These are phyloP conservation scores for Dendrobium catenatum DNA, from an alignment of 106 monocot genomes.

Conservation along the genomic window DNA sequence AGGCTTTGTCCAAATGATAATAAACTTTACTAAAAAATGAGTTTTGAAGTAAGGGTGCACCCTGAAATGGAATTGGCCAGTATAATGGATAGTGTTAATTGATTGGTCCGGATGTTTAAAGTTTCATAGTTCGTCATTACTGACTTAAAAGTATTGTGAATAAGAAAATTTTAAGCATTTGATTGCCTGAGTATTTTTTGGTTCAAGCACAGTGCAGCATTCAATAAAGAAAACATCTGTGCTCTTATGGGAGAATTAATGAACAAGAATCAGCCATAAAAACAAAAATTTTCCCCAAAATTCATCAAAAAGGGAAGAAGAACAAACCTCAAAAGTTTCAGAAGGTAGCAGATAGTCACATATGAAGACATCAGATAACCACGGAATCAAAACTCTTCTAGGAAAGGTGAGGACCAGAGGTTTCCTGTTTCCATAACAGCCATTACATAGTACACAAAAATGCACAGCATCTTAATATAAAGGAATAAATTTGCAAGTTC, in stretches of 20 bases:
- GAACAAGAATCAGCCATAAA: neutral
- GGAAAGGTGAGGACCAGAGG: conserved; percentile 37
- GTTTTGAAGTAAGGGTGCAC: too few species aligned
- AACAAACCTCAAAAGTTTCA: conserved; percentile 67
- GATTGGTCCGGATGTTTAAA: too few species aligned
- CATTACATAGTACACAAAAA: neutral
- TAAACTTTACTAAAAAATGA: too few species aligned
- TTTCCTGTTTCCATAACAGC: conserved; percentile 33
- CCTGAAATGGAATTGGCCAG: too few species aligned
- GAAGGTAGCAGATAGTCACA: conserved; percentile 72
- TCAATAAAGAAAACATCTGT: neutral
- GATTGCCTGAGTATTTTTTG: neutral
- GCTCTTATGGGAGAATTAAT: neutral
- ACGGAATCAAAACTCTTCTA: conserved; percentile 76
- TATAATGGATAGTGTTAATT: too few species aligned
- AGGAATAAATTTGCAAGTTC: too few species aligned
- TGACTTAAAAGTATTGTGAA: too few species aligned
- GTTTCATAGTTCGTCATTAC: too few species aligned
- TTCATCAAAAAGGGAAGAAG: neutral
- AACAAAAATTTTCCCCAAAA: neutral
- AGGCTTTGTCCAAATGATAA: too few species aligned
- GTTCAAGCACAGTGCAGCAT: neutral
- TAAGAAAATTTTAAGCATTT: neutral
- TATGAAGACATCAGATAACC: conserved; percentile 40
- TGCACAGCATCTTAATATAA: neutral